Conservation (phyloP, 202 grass and related monocot genomes). For the Tripidium arundinaceum region DNA sequence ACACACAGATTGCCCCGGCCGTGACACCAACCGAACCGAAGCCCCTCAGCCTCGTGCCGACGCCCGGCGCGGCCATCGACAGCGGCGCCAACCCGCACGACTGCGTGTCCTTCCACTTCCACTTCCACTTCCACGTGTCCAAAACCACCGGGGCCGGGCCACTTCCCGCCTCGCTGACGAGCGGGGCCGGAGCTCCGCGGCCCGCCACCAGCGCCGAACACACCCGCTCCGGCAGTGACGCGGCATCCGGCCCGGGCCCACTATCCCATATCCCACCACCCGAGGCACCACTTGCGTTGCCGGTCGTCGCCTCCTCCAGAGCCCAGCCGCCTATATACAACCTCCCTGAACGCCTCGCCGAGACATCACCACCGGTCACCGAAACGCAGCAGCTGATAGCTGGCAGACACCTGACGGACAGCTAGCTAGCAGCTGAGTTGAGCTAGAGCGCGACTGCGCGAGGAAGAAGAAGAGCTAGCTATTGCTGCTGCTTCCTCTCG, state of each 20-base stretch:
- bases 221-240: background rate
- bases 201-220: background rate
- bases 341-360: background rate
- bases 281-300: background rate
- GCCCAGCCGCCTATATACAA: background rate
- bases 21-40: background rate
- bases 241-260: background rate
- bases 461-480: background rate
- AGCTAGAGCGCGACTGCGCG: background rate
- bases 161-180: background rate
- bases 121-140: background rate
- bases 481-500: background rate
- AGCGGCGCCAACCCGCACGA: constrained; percentile 12
- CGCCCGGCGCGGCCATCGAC: background rate
- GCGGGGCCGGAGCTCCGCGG: background rate
- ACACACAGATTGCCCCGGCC: no score
- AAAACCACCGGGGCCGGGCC: background rate
- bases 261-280: background rate
- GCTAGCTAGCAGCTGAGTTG: background rate
- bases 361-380: background rate
- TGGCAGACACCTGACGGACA: background rate
- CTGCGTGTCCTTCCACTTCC: background rate
- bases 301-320: background rate
- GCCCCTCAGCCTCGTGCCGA: no score
- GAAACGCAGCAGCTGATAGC: background rate